These are phyloP conservation scores for Rubia peregrina DNA, from an alignment of 305 asterid genomes.

Conservation along the genomic window DNA sequence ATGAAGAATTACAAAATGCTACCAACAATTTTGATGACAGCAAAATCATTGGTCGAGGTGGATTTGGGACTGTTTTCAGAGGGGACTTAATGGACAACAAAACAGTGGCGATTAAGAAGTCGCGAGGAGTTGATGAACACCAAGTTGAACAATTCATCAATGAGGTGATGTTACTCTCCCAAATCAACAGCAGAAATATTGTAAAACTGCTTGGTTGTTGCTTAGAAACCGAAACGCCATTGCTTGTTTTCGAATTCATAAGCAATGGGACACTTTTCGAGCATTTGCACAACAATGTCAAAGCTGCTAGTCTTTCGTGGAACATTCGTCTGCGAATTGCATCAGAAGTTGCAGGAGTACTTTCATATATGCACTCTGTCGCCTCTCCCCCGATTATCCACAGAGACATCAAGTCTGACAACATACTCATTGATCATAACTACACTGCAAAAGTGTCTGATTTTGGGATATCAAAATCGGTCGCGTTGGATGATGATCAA, in stretches of 20 bases:
- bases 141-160: too few species aligned
- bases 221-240: constrained; percentile 16
- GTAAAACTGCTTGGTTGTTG: constrained; percentile 16
- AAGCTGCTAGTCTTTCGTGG: neutral
- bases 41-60: too few species aligned
- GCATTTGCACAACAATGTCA: neutral
- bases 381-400: neutral
- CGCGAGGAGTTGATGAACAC: too few species aligned
- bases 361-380: neutral
- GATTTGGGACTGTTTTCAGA: too few species aligned
- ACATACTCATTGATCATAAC: constrained; percentile 11
- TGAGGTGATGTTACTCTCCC: neutral
- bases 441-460: constrained; percentile 13
- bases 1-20: too few species aligned
- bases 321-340: neutral
- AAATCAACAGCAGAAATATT: constrained; percentile 4
- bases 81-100: too few species aligned
- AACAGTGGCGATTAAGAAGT: too few species aligned
- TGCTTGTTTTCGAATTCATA: constrained; percentile 10
- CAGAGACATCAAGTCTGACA: too few species aligned
- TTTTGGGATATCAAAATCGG: constrained; percentile 12
- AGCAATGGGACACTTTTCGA: constrained; percentile 2
- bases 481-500: neutral
- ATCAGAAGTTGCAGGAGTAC: neutral
- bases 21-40: too few species aligned